Base-by-base conservation (phyloP, 2,329 filamentous ascomycete species). In the Aspergillus neoniger region DNA sequence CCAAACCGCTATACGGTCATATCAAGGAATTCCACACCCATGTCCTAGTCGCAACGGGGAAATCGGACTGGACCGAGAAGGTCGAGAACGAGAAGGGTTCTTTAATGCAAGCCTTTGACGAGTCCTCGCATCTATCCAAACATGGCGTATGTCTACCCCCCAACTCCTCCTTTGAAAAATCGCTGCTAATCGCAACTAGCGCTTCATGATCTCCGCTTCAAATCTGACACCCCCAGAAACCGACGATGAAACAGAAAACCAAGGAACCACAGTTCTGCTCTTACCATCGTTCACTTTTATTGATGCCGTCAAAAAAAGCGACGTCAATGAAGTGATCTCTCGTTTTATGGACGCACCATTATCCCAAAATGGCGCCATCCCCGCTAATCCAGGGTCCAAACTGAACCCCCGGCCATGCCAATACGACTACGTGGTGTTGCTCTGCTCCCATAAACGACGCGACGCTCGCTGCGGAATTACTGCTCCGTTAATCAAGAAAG, bases 381-480 rank as follows among this genome's bases (percentile, higher is more conserved):
- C 47, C 10, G 84, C 85, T 0, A 80, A 91, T 7, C 67, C 67
- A 1, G 73, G 79, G n/a, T 62, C 60, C 43, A 55, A 64, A 41
- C 64, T 76, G 38, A 68, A 76, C 15, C 77, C 85, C 9, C 84
- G 86, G 5, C 83, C 88, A 2, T 93, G 88, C 67, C 90, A 91
- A 6, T 92, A 96, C 80, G 83, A 85, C 67, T 92, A 89, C 65
- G 82, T 97, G 30, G 90, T 97, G 69, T 85, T 97, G 50, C 86
- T 97, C 67, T 97, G 93, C 80, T 95, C 91, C 30, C 93, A 97
- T 72, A 87, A 85, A 70, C 95, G 91, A 36, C 89, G 93, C 66
- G 93, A 97, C 73, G 92, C 91, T 0, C 90, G 94, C 66, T 97
- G 94, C 75, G 93, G 92, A 0, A 92, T 96, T 77, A 92, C 89